A percentile compares a stretch with the other conserved stretches of the same genome.
Conservation (phyloP, 495 filamentous ascomycete genomes). For the Trichoderma asperelloides region DNA sequence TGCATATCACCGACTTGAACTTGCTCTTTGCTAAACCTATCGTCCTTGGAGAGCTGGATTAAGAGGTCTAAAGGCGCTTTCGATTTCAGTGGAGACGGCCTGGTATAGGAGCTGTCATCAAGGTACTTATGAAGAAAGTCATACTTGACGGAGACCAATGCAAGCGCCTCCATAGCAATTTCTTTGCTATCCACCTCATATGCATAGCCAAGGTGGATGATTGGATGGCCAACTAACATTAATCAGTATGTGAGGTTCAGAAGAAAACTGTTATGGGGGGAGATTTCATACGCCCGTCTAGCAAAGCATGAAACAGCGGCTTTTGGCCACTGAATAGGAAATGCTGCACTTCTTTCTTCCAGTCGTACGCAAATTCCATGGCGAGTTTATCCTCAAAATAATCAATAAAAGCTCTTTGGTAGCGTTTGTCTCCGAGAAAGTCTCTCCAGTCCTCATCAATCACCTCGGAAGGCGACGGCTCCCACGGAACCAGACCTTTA, state of each 20-base stretch:
- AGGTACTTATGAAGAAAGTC: slow-evolving; percentile 68
- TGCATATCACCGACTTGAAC: slow-evolving; percentile 55
- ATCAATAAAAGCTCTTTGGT: slow-evolving; percentile 83
- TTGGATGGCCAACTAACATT: slow-evolving; percentile 64
- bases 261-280: background rate
- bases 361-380: slow-evolving; percentile 64
- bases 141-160: slow-evolving; percentile 61
- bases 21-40: slow-evolving; percentile 53
- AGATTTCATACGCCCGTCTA: slow-evolving; percentile 58
- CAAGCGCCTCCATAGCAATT: slow-evolving; percentile 75
- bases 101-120: slow-evolving; percentile 60
- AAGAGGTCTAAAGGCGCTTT: slow-evolving; percentile 60
- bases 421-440: slow-evolving; percentile 64
- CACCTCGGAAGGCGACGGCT: slow-evolving; percentile 75
- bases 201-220: slow-evolving; percentile 85
- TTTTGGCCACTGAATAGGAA: slow-evolving; percentile 68
- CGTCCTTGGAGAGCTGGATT: slow-evolving; percentile 45
- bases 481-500: slow-evolving; percentile 69
- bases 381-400: slow-evolving; percentile 87
- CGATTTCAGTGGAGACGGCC: slow-evolving; percentile 37
- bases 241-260: slow-evolving; percentile 9
- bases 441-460: slow-evolving; percentile 76
- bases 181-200: slow-evolving; percentile 74
- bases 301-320: slow-evolving; percentile 70
- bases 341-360: slow-evolving; percentile 66